A percentile compares a stretch with the other conserved stretches of the same genome.
Conservation (phyloP, 208 protist genomes). For the Trichomonas vaginalis region DNA sequence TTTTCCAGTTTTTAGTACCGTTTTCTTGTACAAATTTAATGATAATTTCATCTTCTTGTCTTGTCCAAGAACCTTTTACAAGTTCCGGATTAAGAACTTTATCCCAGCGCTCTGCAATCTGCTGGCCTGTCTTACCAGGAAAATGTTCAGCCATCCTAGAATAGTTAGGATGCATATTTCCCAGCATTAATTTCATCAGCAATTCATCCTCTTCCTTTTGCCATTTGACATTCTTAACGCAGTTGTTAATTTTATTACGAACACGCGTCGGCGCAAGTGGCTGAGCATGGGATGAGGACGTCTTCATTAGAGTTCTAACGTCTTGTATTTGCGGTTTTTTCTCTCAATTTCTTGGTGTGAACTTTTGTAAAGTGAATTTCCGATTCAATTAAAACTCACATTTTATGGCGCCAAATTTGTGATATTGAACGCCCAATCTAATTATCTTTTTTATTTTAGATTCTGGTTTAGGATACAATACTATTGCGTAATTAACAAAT, state of each 20-base stretch:
- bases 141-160: background rate
- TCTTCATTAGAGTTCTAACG: background rate
- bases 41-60: conserved; percentile 36
- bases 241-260: background rate
- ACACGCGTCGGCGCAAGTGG: background rate
- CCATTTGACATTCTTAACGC: background rate
- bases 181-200: background rate
- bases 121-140: background rate
- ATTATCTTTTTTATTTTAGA: too few relatives aligned
- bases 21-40: conserved; percentile 22
- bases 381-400: too few relatives aligned
- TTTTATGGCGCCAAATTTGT: too few relatives aligned
- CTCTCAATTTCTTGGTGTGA: background rate
- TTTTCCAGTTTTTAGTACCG: conserved; percentile 33
- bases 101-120: background rate
- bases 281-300: background rate
- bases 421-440: too few relatives aligned
- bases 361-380: background rate
- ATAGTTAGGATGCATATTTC: background rate
- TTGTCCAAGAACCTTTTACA: background rate
- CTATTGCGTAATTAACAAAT: too few relatives aligned
- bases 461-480: too few relatives aligned
- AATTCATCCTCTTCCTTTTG: background rate
- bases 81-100: background rate
- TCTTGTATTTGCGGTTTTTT: background rate